Conservation (phyloP, 2,329 filamentous ascomycete species). For the Thelonectria olida region DNA sequence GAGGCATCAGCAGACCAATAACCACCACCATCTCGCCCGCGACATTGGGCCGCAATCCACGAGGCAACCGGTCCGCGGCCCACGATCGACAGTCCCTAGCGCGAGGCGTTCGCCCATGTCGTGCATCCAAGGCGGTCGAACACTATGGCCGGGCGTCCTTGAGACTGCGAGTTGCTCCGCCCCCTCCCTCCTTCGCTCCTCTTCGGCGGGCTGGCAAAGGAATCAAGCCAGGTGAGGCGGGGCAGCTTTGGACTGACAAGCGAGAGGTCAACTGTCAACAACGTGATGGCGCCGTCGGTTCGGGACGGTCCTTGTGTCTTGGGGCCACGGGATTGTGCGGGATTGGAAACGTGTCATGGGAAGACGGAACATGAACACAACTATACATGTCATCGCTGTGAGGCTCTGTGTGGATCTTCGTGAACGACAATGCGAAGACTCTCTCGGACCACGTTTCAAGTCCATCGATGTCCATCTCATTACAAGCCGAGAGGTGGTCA, state of each 20-base stretch:
- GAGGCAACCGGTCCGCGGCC: constrained; percentile 16
- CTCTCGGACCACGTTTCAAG: neutral
- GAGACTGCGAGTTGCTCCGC: neutral
- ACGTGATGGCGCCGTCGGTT: neutral
- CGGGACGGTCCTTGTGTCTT: constrained; percentile 4
- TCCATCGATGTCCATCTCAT: neutral
- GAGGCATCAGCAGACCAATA: constrained; percentile 22
- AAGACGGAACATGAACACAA: neutral
- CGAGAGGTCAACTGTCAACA: neutral
- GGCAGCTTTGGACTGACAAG: neutral
- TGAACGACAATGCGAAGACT: neutral
- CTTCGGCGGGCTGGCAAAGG: neutral
- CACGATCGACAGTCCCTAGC: constrained; percentile 11
- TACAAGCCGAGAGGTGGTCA: neutral
- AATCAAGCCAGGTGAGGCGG: too few relatives aligned
- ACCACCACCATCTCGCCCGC: neutral
- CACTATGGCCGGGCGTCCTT: constrained; percentile 14
- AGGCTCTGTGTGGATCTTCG: neutral
- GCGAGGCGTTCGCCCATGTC: constrained; percentile 20
- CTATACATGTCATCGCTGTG: neutral
- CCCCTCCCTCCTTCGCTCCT: neutral
- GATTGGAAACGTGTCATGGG: neutral
- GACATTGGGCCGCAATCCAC: constrained; percentile 37
- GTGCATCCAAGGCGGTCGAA: constrained; percentile 8
- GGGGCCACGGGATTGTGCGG: neutral